Evolutionary conservation across 2,329 filamentous ascomycete genomes (phyloP).

Genomic region (Trichophaea hybrida): DNA sequence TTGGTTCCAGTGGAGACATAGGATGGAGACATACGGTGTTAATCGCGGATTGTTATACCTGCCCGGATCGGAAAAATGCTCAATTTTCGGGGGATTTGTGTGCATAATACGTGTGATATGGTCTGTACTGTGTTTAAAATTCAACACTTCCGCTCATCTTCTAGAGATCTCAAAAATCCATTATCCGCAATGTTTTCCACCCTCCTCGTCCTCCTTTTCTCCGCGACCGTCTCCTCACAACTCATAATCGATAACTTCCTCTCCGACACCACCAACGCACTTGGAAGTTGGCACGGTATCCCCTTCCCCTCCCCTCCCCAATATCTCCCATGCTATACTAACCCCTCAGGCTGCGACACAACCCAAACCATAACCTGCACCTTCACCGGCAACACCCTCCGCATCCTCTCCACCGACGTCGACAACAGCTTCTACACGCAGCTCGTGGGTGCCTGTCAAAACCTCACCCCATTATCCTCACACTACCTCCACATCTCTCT

Average conservation of each 20-base stretch:
- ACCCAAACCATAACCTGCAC: slow-evolving; percentile 44
- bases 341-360: slow-evolving; percentile 24
- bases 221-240: not conserved
- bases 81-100: too few species aligned
- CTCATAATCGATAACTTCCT: slow-evolving; percentile 49
- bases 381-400: slow-evolving; percentile 40
- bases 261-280: slow-evolving; percentile 40
- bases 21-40: too few species aligned
- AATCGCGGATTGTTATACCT: too few species aligned
- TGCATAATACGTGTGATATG: too few species aligned
- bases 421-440: slow-evolving; percentile 50
- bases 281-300: slow-evolving; percentile 49
- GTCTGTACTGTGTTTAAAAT: too few species aligned
- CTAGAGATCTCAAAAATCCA: too few species aligned
- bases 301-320: not conserved
- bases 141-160: too few species aligned
- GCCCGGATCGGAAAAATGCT: too few species aligned
- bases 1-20: too few species aligned
- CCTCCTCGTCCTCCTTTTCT: not conserved
- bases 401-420: slow-evolving; percentile 44
- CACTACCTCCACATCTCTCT: slow-evolving; percentile 50
- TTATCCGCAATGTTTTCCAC: not conserved
- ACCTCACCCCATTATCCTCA: slow-evolving; percentile 41
- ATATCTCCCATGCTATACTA: not conserved
- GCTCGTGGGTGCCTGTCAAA: slow-evolving; percentile 41